A percentile compares a stretch with the other conserved stretches of the same genome.
These are phyloP conservation scores for Aspergillus taichungensis DNA, from an alignment of 495 filamentous ascomycete genomes.

Conservation along the genomic window DNA sequence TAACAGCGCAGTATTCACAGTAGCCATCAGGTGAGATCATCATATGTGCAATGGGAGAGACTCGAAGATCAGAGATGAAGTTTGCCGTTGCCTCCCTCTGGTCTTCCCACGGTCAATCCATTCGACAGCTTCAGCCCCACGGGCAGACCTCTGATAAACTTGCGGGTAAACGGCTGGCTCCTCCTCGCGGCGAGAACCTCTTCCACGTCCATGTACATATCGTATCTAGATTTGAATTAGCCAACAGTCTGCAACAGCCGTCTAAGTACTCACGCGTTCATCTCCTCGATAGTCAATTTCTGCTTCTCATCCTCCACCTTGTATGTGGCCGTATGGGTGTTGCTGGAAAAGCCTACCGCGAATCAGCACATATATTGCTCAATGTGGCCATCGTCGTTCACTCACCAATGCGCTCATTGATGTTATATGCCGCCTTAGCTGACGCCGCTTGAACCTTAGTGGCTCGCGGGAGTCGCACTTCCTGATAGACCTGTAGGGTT, in stretches of 20 bases:
- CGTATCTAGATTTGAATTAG: constrained; percentile 22
- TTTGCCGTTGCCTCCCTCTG: no score
- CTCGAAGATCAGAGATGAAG: no score
- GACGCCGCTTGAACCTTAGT: constrained; percentile 37
- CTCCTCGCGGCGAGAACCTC: constrained; percentile 22
- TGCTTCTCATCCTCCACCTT: constrained; percentile 38
- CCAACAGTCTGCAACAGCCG: no score
- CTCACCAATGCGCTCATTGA: constrained; percentile 42
- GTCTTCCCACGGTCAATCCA: constrained; percentile 23
- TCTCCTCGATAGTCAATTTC: constrained; percentile 45
- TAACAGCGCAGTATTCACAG: no score
- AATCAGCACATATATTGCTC: constrained; percentile 3
- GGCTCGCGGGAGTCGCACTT: constrained; percentile 33
- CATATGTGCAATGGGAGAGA: no score
- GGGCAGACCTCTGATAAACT: constrained; percentile 28
- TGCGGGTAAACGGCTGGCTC: constrained; percentile 13
- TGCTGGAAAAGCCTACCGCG: constrained; percentile 34
- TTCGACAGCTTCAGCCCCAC: constrained; percentile 31
- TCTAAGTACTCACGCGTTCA: constrained; percentile 35
- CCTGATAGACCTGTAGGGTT: constrained; percentile 33
- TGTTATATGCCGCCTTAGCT: constrained; percentile 40
- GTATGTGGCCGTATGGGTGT: constrained; percentile 33
- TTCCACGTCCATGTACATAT: constrained; percentile 42
- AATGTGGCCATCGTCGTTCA: background rate
- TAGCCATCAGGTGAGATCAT: no score